phyloP scores from a whole-genome alignment of 2,329 filamentous ascomycete species.

The Hypoxylon sp. region DNA sequence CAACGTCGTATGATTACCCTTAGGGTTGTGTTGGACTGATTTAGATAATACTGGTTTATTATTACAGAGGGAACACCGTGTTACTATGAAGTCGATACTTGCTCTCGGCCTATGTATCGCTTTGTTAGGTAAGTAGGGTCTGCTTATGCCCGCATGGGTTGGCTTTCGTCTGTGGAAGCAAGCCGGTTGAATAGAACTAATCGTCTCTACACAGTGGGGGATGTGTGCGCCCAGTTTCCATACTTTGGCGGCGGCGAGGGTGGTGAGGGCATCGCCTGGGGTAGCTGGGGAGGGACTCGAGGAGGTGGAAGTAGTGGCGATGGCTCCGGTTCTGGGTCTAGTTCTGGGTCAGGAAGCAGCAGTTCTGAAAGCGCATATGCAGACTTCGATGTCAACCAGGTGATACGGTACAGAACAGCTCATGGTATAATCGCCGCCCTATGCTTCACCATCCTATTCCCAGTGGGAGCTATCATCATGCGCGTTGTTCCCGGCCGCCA shows the following conservation, averaged over 20 bases:
- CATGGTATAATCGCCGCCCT: slow-evolving; percentile 61
- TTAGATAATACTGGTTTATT: neutral
- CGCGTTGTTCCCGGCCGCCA: slow-evolving; percentile 57
- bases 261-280: slow-evolving; percentile 13
- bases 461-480: slow-evolving; percentile 61
- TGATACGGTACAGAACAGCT: slow-evolving; percentile 54
- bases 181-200: slow-evolving; percentile 1
- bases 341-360: neutral
- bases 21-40: slow-evolving; percentile 3
- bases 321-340: slow-evolving; percentile 1
- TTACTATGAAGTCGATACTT: slow-evolving; percentile 14
- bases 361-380: slow-evolving; percentile 12
- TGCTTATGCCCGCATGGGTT: neutral
- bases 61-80: neutral
- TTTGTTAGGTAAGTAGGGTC: slow-evolving; percentile 29
- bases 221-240: slow-evolving; percentile 15
- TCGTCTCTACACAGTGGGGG: slow-evolving; percentile 7
- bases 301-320: slow-evolving; percentile 11
- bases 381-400: slow-evolving; percentile 51
- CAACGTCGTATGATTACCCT: neutral
- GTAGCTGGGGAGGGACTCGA: neutral
- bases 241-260: slow-evolving; percentile 8
- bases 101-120: slow-evolving; percentile 23
- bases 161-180: neutral
- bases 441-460: slow-evolving; percentile 62